Evolutionary conservation across 192 early-diverging fungal genomes (phyloP), one percentile per base, ranked within the genome.

Genomic region (Podila epigama): DNA sequence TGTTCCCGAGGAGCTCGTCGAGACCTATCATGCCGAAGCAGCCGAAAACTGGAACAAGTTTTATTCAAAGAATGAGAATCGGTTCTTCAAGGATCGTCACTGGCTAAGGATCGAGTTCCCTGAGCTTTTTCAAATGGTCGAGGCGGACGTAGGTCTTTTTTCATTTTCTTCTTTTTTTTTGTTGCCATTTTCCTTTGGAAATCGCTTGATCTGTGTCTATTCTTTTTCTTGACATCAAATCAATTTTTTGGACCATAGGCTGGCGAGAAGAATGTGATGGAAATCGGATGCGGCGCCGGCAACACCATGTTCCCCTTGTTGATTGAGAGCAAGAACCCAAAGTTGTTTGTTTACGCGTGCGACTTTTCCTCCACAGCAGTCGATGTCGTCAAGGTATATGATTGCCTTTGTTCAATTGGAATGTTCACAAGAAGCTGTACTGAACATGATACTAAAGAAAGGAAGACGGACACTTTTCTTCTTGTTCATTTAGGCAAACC

Each of bases 251-350:
- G 1, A 4, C 27, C 12, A 35, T 71, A 86, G 82, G 84, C 82
- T 18, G 87, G 87, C 39, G 69, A 70, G 27, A 84, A 89, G 65
- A 81, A 60, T 12, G 86, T 99, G 9, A 89, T 95, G 63, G 98
- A 99, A 71, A 91, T 98, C 36, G 98, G 98, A 48, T 99, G 98
- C 81, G 98, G 98, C 3, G 96, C 96, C 2, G 97, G 97, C 52
- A 97, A 95, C 79, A 96, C 95, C 59, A 89, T 97, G 64, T 99
- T 95, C 81, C 98, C 98, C 2, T 69, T 99, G 9, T 68, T 99
- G 35, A 86, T 89, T 52, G 89, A 92, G 81, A 87, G 69, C 63
- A 54, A 85, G 36, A 92, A 94, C 72, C 84, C 88, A 0, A 86
- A 93, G 25, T 81, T 98, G 28, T 96, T 89, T 79, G 87, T 95